These are phyloP conservation scores for Phyllosticta citriasiana DNA, from an alignment of 2,329 filamentous ascomycete species.

Conservation along the genomic window DNA sequence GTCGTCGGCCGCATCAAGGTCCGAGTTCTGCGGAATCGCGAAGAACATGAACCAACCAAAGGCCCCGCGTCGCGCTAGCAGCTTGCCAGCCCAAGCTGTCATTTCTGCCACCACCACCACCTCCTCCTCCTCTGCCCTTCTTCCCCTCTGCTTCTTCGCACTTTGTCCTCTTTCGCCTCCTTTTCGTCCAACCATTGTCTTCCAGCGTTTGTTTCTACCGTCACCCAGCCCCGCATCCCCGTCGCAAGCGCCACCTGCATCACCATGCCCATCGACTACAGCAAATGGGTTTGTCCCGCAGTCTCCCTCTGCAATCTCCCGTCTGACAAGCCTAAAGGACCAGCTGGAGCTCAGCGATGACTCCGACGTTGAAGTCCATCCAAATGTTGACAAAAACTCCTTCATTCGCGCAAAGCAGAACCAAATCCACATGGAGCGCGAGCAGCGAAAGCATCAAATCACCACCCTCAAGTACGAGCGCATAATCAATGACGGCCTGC, in stretches of 20 bases:
- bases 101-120: not conserved
- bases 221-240: not conserved
- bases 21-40: conserved; percentile 5
- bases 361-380: conserved; percentile 95
- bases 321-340: conserved; percentile 46
- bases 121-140: not conserved
- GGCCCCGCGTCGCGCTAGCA: not conserved
- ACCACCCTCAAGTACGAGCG: conserved; percentile 86
- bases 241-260: not conserved
- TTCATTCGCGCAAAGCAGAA: conserved; percentile 98
- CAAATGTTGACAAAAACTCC: conserved; percentile 95
- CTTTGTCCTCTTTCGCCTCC: not conserved
- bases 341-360: conserved; percentile 95
- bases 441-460: conserved; percentile 79
- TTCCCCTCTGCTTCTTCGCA: not conserved
- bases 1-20: conserved; percentile 4
- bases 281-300: conserved; percentile 52
- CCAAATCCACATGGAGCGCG: conserved; percentile 87
- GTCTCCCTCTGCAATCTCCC: conserved; percentile 9
- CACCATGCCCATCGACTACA: conserved; percentile 55
- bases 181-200: not conserved
- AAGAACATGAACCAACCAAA: not conserved
- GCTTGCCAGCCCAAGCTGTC: too few species aligned
- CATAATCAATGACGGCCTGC: conserved; percentile 82
- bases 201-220: not conserved